Evolutionary conservation across 768 basidiomycete species (phyloP).

Genomic region (Pleurotus platypus): DNA sequence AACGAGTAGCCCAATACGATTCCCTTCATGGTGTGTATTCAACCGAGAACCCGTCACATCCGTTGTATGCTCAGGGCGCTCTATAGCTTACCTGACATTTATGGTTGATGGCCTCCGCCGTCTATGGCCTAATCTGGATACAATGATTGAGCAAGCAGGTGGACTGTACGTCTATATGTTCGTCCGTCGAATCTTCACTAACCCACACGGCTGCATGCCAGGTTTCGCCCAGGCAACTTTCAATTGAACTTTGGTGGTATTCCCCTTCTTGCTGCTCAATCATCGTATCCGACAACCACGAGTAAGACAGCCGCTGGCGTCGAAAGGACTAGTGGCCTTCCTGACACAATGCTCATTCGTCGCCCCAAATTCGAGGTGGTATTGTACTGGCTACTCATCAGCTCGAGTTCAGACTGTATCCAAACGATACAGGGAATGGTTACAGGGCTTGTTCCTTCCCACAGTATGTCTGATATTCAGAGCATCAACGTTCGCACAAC

Average conservation of each 20-base stretch:
- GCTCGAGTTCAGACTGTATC: background rate
- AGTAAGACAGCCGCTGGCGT: background rate
- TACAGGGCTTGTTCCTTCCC: background rate
- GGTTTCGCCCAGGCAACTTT: constrained; percentile 11
- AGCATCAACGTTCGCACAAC: constrained; percentile 11
- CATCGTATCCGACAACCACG: constrained; percentile 7
- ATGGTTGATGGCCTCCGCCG: constrained; percentile 12
- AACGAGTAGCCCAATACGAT: constrained; percentile 14
- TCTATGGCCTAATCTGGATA: constrained; percentile 19
- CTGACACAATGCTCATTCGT: constrained; percentile 11
- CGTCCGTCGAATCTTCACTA: background rate
- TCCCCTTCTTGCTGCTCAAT: constrained; percentile 1
- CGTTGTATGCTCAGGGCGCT: background rate
- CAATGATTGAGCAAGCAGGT: constrained; percentile 9
- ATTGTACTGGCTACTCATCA: constrained; percentile 13
- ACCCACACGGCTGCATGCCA: background rate
- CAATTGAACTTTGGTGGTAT: constrained; percentile 13
- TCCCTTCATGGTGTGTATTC: constrained; percentile 10
- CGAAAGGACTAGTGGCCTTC: constrained; percentile 1
- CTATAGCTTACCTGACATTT: constrained; percentile 10
- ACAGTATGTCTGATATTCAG: background rate
- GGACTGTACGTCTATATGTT: constrained; percentile 14
- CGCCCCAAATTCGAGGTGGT: constrained; percentile 17
- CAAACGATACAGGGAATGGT: constrained; percentile 10
- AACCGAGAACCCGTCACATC: background rate